Percentiles rank a stretch among this genome's conserved stretches.
Evolutionary conservation across 2,329 filamentous ascomycete species (phyloP).

Genomic region (Aspergillus hiratsukae): DNA sequence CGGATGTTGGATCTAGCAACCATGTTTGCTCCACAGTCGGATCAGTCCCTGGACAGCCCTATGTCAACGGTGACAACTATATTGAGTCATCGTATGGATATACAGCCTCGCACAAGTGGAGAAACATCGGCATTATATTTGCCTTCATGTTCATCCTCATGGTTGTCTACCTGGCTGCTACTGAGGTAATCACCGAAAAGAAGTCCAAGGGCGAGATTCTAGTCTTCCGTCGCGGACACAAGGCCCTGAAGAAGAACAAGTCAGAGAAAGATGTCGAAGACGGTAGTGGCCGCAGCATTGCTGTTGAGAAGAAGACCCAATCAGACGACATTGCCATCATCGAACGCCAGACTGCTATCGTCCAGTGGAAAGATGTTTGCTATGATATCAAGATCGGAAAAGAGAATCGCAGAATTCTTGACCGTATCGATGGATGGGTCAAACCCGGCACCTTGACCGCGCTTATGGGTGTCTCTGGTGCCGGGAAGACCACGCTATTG

Average conservation of each 20-base stretch:
- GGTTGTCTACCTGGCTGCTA: slow-evolving; percentile 48
- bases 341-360: slow-evolving; percentile 65
- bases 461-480: slow-evolving; percentile 58
- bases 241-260: background rate
- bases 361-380: slow-evolving; percentile 50
- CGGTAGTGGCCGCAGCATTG: background rate
- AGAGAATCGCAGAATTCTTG: slow-evolving; percentile 43
- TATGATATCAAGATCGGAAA: slow-evolving; percentile 48
- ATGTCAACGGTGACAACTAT: slow-evolving; percentile 59
- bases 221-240: slow-evolving; percentile 8
- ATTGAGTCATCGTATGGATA: slow-evolving; percentile 54
- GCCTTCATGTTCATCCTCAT: slow-evolving; percentile 59
- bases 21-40: slow-evolving; percentile 57
- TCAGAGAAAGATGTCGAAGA: slow-evolving; percentile 2
- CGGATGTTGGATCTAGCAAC: slow-evolving; percentile 24
- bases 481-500: slow-evolving; percentile 57
- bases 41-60: slow-evolving; percentile 47
- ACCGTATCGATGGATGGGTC: slow-evolving; percentile 49
- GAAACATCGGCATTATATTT: slow-evolving; percentile 63
- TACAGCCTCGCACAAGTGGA: slow-evolving; percentile 56
- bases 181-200: slow-evolving; percentile 38
- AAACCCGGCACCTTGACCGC: slow-evolving; percentile 51
- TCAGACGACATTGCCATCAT: slow-evolving; percentile 29
- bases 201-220: slow-evolving; percentile 9
- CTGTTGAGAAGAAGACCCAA: slow-evolving; percentile 2